These are phyloP conservation scores for Citrus inodora DNA, from an alignment of 345 rosid genomes.

Conservation along the genomic window DNA sequence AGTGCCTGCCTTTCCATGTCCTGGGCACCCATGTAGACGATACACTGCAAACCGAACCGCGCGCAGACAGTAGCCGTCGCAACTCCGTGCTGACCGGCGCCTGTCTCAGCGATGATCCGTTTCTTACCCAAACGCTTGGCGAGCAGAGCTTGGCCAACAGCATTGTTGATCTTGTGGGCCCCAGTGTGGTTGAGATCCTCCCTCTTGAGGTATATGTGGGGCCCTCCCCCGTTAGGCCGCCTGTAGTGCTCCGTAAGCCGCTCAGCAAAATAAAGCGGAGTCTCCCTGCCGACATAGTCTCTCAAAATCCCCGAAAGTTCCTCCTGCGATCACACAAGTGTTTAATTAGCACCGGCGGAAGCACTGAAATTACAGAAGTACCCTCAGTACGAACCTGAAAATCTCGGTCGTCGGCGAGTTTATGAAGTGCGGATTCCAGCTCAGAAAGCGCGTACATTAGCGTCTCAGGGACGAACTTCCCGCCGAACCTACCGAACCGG, in stretches of 20 bases:
- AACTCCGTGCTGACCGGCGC: constrained; percentile 98
- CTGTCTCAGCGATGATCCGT: constrained; percentile 89
- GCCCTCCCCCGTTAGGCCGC: constrained; percentile 75
- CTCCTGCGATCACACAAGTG: constrained; percentile 37
- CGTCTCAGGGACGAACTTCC: constrained; percentile 92
- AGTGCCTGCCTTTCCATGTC: constrained; percentile 95
- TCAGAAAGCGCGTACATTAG: constrained; percentile 82
- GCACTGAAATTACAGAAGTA: not conserved
- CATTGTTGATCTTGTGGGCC: constrained; percentile 91
- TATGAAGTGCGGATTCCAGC: constrained; percentile 71
- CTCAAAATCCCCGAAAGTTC: constrained; percentile 75
- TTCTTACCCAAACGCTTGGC: constrained; percentile 83
- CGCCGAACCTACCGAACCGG: constrained; percentile 86
- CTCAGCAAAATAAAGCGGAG: constrained; percentile 86
- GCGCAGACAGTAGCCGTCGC: constrained; percentile 98
- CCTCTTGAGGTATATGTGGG: constrained; percentile 83
- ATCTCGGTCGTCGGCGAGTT: constrained; percentile 52
- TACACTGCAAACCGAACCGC: constrained; percentile 72
- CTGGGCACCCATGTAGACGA: constrained; percentile 91
- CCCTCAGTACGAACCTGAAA: constrained; percentile 54
- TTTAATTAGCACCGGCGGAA: not conserved
- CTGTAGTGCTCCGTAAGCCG: constrained; percentile 80
- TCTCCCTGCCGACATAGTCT: constrained; percentile 93
- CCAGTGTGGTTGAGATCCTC: constrained; percentile 97
- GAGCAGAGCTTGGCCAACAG: constrained; percentile 82